These are phyloP conservation scores for Zygotorulaspora sp. DNA, from an alignment of 805 yeast species.

Conservation along the genomic window DNA sequence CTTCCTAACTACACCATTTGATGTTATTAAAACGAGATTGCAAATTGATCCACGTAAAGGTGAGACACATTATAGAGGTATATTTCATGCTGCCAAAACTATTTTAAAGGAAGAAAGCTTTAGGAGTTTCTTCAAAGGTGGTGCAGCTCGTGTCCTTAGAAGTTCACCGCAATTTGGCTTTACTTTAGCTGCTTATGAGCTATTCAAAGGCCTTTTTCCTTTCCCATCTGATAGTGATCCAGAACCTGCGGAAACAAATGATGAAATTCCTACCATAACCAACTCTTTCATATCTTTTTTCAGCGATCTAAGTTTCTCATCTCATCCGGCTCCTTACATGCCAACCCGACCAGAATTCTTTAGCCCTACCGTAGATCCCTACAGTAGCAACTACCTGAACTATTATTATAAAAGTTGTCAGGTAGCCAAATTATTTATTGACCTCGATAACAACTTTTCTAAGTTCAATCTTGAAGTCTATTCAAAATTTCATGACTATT, in stretches of 20 bases:
- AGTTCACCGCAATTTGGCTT: conserved; percentile 98
- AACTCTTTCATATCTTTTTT: conserved; percentile 23
- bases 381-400: conserved; percentile 41
- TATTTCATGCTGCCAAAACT: conserved; percentile 68
- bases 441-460: conserved; percentile 57
- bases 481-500: conserved; percentile 33
- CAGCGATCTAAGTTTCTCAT: conserved; percentile 15
- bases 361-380: conserved; percentile 29
- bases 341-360: conserved; percentile 23
- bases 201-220: conserved; percentile 77
- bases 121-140: conserved; percentile 90
- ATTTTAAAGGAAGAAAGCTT: conserved; percentile 80
- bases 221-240: conserved; percentile 39
- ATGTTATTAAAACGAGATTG: conserved; percentile 90
- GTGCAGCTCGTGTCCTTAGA: conserved; percentile 88
- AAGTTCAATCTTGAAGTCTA: conserved; percentile 51
- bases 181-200: conserved; percentile 94
- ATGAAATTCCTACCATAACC: conserved; percentile 26
- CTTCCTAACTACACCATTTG: conserved; percentile 92
- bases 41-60: conserved; percentile 79
- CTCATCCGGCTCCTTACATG: conserved; percentile 17
- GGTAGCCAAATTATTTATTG: conserved; percentile 56
- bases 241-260: conserved; percentile 10
- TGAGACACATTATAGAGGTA: conserved; percentile 72
- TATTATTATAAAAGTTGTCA: conserved; percentile 55